phyloP scores from a whole-genome alignment of 495 filamentous ascomycete species.

The Annulohypoxylon bovei region DNA sequence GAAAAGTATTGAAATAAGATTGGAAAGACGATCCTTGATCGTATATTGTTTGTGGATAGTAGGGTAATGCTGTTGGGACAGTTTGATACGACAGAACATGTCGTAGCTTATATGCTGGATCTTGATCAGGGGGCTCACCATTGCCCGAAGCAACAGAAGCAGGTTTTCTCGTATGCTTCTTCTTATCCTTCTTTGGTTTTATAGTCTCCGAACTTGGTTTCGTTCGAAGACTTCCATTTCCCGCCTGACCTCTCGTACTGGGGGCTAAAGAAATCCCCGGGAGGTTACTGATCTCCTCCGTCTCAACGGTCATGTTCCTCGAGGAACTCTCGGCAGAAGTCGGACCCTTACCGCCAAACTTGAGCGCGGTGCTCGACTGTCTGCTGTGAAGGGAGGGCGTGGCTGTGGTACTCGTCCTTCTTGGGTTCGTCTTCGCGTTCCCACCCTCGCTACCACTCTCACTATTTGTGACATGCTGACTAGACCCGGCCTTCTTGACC shows the following conservation, averaged over 20 bases:
- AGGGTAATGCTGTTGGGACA: conserved; percentile 40
- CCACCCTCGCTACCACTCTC: conserved; percentile 73
- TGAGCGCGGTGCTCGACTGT: conserved; percentile 57
- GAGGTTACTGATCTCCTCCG: conserved; percentile 92
- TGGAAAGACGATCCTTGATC: conserved; percentile 53
- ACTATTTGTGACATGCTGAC: conserved; percentile 49
- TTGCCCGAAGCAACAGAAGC: conserved; percentile 74
- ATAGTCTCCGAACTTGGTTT: conserved; percentile 95
- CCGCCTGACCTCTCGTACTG: conserved; percentile 69
- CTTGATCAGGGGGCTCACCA: conserved; percentile 65
- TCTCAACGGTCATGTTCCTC: conserved; percentile 97
- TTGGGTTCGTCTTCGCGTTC: conserved; percentile 49
- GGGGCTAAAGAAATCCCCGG: conserved; percentile 85
- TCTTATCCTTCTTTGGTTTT: conserved; percentile 89
- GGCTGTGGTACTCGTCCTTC: conserved; percentile 46
- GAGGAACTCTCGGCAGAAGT: conserved; percentile 75
- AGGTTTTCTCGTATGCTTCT: conserved; percentile 80
- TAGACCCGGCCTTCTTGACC: conserved; percentile 47
- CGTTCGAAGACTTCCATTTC: conserved; percentile 78
- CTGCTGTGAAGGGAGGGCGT: conserved; percentile 54
- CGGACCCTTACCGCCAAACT: conserved; percentile 59
- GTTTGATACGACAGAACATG: conserved; percentile 53
- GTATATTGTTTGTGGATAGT: conserved; percentile 45
- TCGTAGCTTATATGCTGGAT: conserved; percentile 41
- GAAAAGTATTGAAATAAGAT: conserved; percentile 31